Evolutionary conservation across 495 filamentous ascomycete genomes (phyloP).

Genomic region (Copromyces sp.): DNA sequence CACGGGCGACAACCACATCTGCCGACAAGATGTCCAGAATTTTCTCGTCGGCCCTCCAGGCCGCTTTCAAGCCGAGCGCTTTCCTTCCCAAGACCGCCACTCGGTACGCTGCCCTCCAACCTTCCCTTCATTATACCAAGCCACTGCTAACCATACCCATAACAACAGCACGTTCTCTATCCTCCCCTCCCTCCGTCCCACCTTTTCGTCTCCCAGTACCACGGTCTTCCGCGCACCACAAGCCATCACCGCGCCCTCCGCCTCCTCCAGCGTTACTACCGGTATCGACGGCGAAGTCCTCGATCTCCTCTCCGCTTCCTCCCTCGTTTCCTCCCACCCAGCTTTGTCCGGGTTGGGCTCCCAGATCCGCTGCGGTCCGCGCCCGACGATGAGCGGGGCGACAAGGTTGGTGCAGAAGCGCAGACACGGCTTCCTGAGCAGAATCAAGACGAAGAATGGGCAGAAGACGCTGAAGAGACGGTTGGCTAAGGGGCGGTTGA

Average conservation of each 20-base stretch:
- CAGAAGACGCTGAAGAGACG: slow-evolving; percentile 29
- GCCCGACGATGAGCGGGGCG: slow-evolving; percentile 30
- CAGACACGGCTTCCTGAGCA: slow-evolving; percentile 36
- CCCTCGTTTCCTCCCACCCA: slow-evolving; percentile 21
- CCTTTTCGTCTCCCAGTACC: slow-evolving; percentile 4
- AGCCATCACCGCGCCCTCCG: slow-evolving; percentile 2
- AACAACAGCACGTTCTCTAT: slow-evolving; percentile 27
- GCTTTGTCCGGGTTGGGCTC: slow-evolving; percentile 3
- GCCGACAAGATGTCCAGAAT: not conserved
- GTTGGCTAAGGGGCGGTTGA: slow-evolving; percentile 29
- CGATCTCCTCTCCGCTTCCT: slow-evolving; percentile 29
- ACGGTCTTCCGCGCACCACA: slow-evolving; percentile 21
- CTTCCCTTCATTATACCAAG: not conserved
- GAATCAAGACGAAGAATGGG: slow-evolving; percentile 27
- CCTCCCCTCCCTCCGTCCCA: slow-evolving; percentile 32
- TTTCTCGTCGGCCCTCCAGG: slow-evolving; percentile 11
- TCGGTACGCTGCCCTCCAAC: slow-evolving; percentile 5
- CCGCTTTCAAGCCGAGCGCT: slow-evolving; percentile 9
- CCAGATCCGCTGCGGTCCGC: slow-evolving; percentile 38
- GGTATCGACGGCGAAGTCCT: slow-evolving; percentile 2
- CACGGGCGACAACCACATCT: not conserved
- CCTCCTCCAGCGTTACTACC: not conserved
- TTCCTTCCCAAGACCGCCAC: slow-evolving; percentile 3
- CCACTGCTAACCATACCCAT: not conserved
- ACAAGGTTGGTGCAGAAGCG: slow-evolving; percentile 40